Percentiles rank a stretch among this genome's conserved stretches.
These are phyloP conservation scores for Rhodocollybia butyracea DNA, from an alignment of 768 basidiomycete genomes.

Conservation along the genomic window DNA sequence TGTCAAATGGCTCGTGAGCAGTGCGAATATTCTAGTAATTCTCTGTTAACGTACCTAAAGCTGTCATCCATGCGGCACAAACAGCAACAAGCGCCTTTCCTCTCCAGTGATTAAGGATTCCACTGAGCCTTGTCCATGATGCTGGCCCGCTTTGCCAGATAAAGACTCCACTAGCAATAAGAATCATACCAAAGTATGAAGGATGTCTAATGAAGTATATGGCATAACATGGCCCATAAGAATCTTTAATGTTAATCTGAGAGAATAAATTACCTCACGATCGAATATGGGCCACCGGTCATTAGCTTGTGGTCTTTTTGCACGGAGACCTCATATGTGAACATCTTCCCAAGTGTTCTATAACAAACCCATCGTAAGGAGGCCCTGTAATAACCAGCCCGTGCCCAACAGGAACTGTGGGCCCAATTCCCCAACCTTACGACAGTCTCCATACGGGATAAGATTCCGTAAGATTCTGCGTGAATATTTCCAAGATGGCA, in stretches of 20 bases:
- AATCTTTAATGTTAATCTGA: too few species aligned
- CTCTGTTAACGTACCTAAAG: background rate
- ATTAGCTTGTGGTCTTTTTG: constrained; percentile 32
- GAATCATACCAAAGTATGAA: constrained; percentile 17
- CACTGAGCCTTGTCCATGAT: constrained; percentile 15
- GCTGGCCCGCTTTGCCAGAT: constrained; percentile 7
- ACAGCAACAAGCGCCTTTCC: constrained; percentile 6
- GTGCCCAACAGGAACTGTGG: constrained; percentile 27
- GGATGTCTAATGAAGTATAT: background rate
- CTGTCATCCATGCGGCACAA: background rate
- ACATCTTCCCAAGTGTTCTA: constrained; percentile 30
- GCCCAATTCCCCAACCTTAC: constrained; percentile 10
- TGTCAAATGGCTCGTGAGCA: background rate
- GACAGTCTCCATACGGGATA: background rate
- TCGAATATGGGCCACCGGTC: constrained; percentile 34
- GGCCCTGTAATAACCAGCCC: constrained; percentile 23
- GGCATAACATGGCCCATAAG: too few species aligned
- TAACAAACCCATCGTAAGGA: constrained; percentile 34
- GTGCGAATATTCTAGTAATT: background rate
- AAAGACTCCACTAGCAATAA: constrained; percentile 13
- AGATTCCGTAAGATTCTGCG: background rate
- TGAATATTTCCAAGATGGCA: background rate
- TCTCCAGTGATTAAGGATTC: constrained; percentile 9
- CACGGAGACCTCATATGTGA: constrained; percentile 38
- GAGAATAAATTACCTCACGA: constrained; percentile 17